These are phyloP conservation scores for Kwoniella dendrophila DNA, from an alignment of 768 basidiomycete genomes.

Conservation along the genomic window DNA sequence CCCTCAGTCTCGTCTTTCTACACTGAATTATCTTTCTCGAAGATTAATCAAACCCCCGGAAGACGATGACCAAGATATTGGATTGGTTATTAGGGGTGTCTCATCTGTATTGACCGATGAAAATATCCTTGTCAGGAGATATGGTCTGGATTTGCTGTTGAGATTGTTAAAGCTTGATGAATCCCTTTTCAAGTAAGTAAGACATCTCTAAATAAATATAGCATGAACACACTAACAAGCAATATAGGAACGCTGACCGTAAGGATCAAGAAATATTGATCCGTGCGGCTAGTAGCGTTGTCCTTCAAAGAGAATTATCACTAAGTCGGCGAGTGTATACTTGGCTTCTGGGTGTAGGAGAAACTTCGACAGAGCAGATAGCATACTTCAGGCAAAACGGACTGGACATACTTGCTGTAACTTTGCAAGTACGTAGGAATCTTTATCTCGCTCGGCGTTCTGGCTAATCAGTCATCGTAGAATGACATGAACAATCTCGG, in stretches of 20 bases:
- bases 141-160: slow-evolving; percentile 76
- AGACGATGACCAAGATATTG: slow-evolving; percentile 69
- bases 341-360: slow-evolving; percentile 86
- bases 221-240: background rate
- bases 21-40: slow-evolving; percentile 82
- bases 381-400: slow-evolving; percentile 70
- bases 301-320: slow-evolving; percentile 87
- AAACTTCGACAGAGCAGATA: slow-evolving; percentile 73
- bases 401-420: slow-evolving; percentile 69
- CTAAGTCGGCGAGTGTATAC: slow-evolving; percentile 88
- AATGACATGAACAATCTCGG: slow-evolving; percentile 67
- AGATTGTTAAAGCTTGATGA: slow-evolving; percentile 33
- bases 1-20: slow-evolving; percentile 78
- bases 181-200: background rate
- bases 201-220: background rate
- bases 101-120: slow-evolving; percentile 89
- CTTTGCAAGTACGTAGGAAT: slow-evolving; percentile 64
- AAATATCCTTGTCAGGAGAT: slow-evolving; percentile 83
- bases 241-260: slow-evolving; percentile 59
- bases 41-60: slow-evolving; percentile 63
- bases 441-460: background rate
- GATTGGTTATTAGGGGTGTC: slow-evolving; percentile 91
- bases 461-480: slow-evolving; percentile 55
- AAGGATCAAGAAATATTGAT: slow-evolving; percentile 82
- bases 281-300: slow-evolving; percentile 81